Conservation (phyloP, 345 rosid genomes). For the Excoecaria cochinchinensis region DNA sequence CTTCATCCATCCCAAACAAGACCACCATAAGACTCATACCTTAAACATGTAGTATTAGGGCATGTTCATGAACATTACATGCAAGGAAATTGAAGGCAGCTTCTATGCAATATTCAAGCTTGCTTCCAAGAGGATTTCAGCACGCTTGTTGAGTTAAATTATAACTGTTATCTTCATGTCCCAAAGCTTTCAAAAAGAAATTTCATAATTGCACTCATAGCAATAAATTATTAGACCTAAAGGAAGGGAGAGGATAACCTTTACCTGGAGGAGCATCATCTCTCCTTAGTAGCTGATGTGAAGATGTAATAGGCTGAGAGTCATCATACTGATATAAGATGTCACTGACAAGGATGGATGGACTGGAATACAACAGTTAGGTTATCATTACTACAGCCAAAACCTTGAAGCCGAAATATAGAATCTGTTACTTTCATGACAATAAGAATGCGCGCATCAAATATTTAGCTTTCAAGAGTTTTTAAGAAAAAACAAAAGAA, state of each 20-base stretch:
- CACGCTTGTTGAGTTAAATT: not conserved
- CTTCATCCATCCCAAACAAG: no score
- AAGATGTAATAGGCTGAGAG: conserved; percentile 32
- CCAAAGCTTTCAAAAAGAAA: not conserved
- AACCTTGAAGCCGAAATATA: not conserved
- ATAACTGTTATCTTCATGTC: not conserved
- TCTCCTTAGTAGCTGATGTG: conserved; percentile 51
- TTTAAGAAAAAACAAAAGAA: not conserved
- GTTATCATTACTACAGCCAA: not conserved
- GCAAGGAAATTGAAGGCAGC: not conserved
- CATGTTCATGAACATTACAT: not conserved
- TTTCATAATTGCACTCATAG: not conserved
- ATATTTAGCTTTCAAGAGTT: not conserved
- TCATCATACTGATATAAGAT: conserved; percentile 51
- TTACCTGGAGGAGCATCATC: conserved; percentile 50
- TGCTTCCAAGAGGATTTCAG: not conserved
- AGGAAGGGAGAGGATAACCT: not conserved
- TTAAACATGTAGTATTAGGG: no score
- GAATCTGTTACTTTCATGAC: not conserved
- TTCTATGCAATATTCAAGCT: not conserved
- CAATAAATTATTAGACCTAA: not conserved
- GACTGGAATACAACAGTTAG: conserved; percentile 42
- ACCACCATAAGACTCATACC: no score
- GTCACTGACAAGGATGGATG: conserved; percentile 72
- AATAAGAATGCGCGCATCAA: not conserved